Conservation (phyloP, 176 grass and related monocot species). For the Avena atlantica region DNA sequence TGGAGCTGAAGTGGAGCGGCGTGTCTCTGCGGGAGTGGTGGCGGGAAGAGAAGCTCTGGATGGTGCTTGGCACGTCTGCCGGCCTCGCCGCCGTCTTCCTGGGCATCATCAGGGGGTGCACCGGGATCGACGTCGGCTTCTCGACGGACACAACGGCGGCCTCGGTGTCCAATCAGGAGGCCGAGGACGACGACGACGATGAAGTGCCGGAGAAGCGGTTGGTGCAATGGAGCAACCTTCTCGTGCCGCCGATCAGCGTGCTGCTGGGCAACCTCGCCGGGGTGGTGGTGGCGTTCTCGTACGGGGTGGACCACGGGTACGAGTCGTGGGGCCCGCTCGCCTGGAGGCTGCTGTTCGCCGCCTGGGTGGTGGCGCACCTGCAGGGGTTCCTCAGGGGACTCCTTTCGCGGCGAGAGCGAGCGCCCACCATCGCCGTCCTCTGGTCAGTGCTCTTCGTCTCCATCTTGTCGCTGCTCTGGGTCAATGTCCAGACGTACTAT, state of each 20-base stretch:
- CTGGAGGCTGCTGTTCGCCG: slow-evolving; percentile 62
- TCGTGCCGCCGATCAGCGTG: slow-evolving; percentile 65
- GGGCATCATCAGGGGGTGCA: slow-evolving; percentile 43
- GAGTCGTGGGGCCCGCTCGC: slow-evolving; percentile 61
- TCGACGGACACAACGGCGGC: slow-evolving; percentile 41
- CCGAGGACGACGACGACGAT: slow-evolving; percentile 27
- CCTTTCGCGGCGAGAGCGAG: slow-evolving; percentile 57
- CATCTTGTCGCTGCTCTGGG: slow-evolving; percentile 73
- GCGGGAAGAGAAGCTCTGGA: slow-evolving; percentile 57
- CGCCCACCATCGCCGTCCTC: slow-evolving; percentile 73
- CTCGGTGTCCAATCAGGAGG: too few relatives aligned
- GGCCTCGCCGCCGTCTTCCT: slow-evolving; percentile 57
- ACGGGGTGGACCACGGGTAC: slow-evolving; percentile 78
- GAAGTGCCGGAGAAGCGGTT: slow-evolving; percentile 34
- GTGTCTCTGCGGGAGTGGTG: slow-evolving; percentile 60
- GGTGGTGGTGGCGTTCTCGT: slow-evolving; percentile 68
- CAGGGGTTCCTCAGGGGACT: slow-evolving; percentile 76
- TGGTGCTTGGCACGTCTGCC: slow-evolving; percentile 49
- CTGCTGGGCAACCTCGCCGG: slow-evolving; percentile 73
- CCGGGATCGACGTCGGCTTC: slow-evolving; percentile 63
- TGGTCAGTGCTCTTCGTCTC: slow-evolving; percentile 82
- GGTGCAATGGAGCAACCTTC: slow-evolving; percentile 68
- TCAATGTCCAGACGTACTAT: slow-evolving; percentile 59
- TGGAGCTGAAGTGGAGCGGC: slow-evolving; percentile 62
- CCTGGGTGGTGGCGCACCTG: slow-evolving; percentile 83